A percentile compares a stretch with the other conserved stretches of the same genome.
phyloP scores from a whole-genome alignment of 2,329 filamentous ascomycete genomes.

The Fusarium equiseti region DNA sequence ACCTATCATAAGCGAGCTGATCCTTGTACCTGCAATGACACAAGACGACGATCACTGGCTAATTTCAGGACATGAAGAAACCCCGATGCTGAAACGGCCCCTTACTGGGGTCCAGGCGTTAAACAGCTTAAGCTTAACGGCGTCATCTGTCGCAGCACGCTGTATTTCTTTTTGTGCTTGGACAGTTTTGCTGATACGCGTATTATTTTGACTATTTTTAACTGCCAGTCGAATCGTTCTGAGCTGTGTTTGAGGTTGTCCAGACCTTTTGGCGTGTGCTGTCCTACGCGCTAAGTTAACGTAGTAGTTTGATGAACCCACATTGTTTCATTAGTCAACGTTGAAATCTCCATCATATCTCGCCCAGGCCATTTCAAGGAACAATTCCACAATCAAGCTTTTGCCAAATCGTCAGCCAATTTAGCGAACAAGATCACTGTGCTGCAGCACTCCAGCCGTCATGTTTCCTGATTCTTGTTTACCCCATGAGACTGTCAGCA shows the following conservation, averaged over 20 bases:
- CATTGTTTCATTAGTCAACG: background rate
- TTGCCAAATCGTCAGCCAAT: background rate
- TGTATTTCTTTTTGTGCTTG: no score
- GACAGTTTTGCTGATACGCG: background rate
- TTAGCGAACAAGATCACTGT: background rate
- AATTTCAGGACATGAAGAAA: background rate
- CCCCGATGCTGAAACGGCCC: constrained; percentile 32
- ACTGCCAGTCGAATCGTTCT: background rate
- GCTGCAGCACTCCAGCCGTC: background rate
- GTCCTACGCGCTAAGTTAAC: background rate
- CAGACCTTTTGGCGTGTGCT: background rate
- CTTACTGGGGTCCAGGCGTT: constrained; percentile 16
- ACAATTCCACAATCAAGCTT: background rate
- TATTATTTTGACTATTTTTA: background rate
- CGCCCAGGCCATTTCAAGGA: background rate
- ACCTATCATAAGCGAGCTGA: constrained; percentile 24
- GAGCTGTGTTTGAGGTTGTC: background rate
- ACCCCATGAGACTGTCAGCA: background rate
- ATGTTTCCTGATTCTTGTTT: background rate
- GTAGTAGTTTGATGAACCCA: background rate
- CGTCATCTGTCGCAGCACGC: background rate
- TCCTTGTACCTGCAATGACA: constrained; percentile 1
- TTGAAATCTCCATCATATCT: background rate
- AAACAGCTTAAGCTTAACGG: constrained; percentile 29
- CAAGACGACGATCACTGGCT: constrained; percentile 9